Evolutionary conservation across 768 basidiomycete species (phyloP), one percentile per base, ranked within the genome.

Genomic region (Leucocoprinus sp.): DNA sequence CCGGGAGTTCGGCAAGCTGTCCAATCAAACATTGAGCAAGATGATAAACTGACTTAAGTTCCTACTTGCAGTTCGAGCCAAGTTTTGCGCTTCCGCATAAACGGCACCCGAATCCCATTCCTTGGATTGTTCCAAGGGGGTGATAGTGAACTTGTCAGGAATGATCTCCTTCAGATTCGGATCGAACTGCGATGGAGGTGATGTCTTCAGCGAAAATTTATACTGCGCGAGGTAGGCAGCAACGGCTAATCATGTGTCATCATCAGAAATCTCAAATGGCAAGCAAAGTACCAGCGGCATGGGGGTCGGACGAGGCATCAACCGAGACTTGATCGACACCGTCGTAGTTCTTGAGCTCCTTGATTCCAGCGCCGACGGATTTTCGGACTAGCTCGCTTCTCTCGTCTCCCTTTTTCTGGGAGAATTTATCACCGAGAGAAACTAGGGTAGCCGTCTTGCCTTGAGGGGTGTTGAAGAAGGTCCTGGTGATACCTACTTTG

Each of bases 1-100:
- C 89, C 42, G 91, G 91, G 4, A 86, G 64, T 62, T 93, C 91
- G 79, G 78, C 82, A 37, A 93, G 70, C 84, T 89, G 59, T 12
- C 31, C 31, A 31, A 40, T 31, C 3, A 37, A n/a, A 43, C 36
- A 39, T 37, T n/a, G 2, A 27, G 11, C 12, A 5, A 12, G 8
- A 21, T 18, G 19, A 44, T 27, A 48, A 33, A 31, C 27, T 41
- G 18, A 40, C n/a, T 39, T 18, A 23, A 15, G 12, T 21, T 27
- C 36, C 37, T 37, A 40, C 71, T 45, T 60, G 84, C 84, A 33
- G 86, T 88, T 34, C 86, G 74, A 19, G 86, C 85, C 50, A 86
- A 64, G 58, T 90, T 91, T 64, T 91, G 89, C 3, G 83, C 78
- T 41, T 80, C 67, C 1, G 81, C 87, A 54, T 87, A 91, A 19